A percentile compares a stretch with the other conserved stretches of the same genome.
phyloP scores from a whole-genome alignment of 2,329 filamentous ascomycete genomes.

The Calonectria crousiana region DNA sequence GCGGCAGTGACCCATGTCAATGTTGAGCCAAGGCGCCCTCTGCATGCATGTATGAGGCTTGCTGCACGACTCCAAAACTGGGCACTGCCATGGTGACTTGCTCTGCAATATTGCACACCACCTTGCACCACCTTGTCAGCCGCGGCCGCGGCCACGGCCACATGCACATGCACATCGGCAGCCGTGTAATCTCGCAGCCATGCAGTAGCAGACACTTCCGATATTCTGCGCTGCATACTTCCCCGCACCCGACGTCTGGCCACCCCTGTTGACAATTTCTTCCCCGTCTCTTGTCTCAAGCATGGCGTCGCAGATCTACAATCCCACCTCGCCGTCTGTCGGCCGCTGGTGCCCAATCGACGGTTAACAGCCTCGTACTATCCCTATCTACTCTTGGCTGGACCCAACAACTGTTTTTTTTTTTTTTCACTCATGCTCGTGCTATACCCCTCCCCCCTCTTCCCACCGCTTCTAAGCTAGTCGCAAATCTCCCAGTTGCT shows the following conservation, averaged over 20 bases:
- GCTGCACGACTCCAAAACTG: slow-evolving; percentile 27
- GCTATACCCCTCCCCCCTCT: slow-evolving; percentile 33
- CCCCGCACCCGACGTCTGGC: slow-evolving; percentile 38
- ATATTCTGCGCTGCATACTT: slow-evolving; percentile 29
- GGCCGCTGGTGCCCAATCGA: slow-evolving; percentile 34
- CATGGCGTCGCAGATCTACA: slow-evolving; percentile 36
- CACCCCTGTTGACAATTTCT: slow-evolving; percentile 28
- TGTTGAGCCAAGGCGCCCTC: slow-evolving; percentile 16
- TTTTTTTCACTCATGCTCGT: not conserved
- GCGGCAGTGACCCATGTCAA: slow-evolving; percentile 24
- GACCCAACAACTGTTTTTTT: slow-evolving; percentile 16
- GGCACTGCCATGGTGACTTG: slow-evolving; percentile 12
- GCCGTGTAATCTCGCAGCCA: slow-evolving; percentile 41
- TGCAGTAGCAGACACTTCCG: slow-evolving; percentile 30
- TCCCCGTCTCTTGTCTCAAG: slow-evolving; percentile 25
- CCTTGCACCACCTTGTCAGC: slow-evolving; percentile 37
- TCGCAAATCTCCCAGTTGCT: slow-evolving; percentile 37
- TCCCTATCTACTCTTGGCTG: slow-evolving; percentile 30
- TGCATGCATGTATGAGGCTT: slow-evolving; percentile 25
- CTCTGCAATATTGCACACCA: slow-evolving; percentile 22
- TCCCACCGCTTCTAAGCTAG: slow-evolving; percentile 30
- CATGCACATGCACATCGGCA: slow-evolving; percentile 29
- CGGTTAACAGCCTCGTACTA: slow-evolving; percentile 36
- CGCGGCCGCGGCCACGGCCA: slow-evolving; percentile 19
- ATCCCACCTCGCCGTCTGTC: slow-evolving; percentile 25